These are phyloP conservation scores for Exophiala sp. DNA, from an alignment of 2,329 filamentous ascomycete genomes.

Conservation along the genomic window DNA sequence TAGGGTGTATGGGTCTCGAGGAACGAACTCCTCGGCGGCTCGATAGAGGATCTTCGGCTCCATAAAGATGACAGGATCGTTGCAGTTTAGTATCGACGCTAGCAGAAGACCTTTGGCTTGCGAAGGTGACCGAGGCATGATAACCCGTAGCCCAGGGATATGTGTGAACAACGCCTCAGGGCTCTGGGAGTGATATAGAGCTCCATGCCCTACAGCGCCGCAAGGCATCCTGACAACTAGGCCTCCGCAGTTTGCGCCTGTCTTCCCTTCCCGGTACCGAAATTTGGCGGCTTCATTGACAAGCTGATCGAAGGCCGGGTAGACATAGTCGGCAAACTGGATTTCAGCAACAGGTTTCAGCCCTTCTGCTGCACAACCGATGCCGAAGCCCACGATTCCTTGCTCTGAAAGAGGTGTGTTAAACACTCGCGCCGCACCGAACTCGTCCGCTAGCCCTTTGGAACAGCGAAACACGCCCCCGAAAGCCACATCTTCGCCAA, in stretches of 20 bases:
- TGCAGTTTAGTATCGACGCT: conserved; percentile 64
- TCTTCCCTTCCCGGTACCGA: conserved; percentile 64
- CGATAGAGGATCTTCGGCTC: conserved; percentile 91
- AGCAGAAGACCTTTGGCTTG: conserved; percentile 86
- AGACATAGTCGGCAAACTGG: conserved; percentile 93
- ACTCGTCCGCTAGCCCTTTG: conserved; percentile 81
- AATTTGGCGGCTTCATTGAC: conserved; percentile 91
- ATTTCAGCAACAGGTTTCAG: conserved; percentile 92
- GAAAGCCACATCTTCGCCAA: conserved; percentile 95
- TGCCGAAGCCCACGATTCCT: conserved; percentile 87
- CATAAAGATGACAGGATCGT: conserved; percentile 87
- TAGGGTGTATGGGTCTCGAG: conserved; percentile 70
- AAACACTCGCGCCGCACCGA: conserved; percentile 84
- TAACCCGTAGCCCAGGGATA: conserved; percentile 74
- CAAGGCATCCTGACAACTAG: conserved; percentile 86
- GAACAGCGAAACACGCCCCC: conserved; percentile 94
- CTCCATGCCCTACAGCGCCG: conserved; percentile 84
- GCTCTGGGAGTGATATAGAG: conserved; percentile 80
- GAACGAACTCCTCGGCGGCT: conserved; percentile 86
- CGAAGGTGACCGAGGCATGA: conserved; percentile 76
- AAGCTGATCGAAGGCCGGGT: conserved; percentile 86
- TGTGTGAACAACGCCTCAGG: conserved; percentile 86
- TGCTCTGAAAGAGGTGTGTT: conserved; percentile 94
- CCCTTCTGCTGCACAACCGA: conserved; percentile 82
- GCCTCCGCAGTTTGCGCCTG: conserved; percentile 65